Evolutionary conservation across 2,329 filamentous ascomycete species (phyloP).

Genomic region (Tolypocladium tropicale): DNA sequence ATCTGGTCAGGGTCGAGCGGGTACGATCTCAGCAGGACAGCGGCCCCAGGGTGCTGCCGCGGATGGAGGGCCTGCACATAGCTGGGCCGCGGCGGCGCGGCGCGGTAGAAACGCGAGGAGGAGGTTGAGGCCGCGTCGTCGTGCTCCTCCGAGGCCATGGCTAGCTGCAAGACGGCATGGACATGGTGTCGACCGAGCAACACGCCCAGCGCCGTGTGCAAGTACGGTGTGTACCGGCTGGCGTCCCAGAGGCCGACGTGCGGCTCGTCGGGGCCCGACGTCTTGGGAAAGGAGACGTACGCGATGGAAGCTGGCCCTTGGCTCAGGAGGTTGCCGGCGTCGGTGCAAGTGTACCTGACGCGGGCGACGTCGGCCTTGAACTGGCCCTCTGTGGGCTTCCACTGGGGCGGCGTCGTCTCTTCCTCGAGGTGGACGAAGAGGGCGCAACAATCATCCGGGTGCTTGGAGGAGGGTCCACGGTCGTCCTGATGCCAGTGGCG

Average conservation of each 20-base stretch:
- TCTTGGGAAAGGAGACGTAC: not conserved
- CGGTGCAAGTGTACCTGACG: not conserved
- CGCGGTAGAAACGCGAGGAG: not conserved
- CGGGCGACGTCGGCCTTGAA: constrained; percentile 8
- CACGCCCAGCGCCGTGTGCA: constrained; percentile 15
- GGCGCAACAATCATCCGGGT: not conserved
- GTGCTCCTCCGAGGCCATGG: not conserved
- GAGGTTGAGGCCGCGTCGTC: not conserved
- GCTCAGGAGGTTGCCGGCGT: not conserved
- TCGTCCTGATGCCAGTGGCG: too few relatives aligned
- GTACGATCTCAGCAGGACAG: not conserved
- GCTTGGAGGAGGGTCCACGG: too few relatives aligned
- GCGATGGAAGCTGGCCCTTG: not conserved
- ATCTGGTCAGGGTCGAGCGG: not conserved
- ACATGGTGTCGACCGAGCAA: constrained; percentile 9
- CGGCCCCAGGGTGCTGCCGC: not conserved
- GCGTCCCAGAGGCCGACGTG: constrained; percentile 8
- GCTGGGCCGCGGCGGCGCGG: not conserved
- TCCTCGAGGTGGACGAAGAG: constrained; percentile 12
- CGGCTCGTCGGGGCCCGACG: not conserved
- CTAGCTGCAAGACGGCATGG: constrained; percentile 9
- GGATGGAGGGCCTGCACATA: not conserved
- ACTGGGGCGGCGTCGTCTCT: constrained; percentile 4
- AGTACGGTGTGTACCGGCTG: constrained; percentile 14
- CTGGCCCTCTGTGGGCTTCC: constrained; percentile 11